phyloP scores from a whole-genome alignment of 495 filamentous ascomycete species.

The Parmelia sp. region DNA sequence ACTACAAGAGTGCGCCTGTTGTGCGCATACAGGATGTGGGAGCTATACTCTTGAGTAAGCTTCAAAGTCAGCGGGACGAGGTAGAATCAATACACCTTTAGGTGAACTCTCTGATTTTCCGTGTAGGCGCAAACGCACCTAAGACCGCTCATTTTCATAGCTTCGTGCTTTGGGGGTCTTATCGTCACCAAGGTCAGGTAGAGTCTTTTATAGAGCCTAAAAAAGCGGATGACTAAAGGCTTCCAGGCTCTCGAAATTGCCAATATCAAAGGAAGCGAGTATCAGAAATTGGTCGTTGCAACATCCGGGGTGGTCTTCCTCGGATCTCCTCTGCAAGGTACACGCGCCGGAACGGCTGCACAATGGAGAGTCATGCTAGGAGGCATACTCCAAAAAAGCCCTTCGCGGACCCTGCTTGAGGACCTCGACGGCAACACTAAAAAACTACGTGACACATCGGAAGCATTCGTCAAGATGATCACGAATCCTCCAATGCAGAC shows the following conservation, averaged over 20 bases:
- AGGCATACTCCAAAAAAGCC: neutral
- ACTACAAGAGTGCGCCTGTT: conserved; percentile 6
- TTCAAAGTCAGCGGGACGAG: neutral
- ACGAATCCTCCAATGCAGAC: neutral
- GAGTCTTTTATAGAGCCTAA: neutral
- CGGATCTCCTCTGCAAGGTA: conserved; percentile 8
- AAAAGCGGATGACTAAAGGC: neutral
- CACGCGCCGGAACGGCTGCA: conserved; percentile 6
- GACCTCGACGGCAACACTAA: neutral
- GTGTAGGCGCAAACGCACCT: neutral
- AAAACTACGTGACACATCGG: neutral
- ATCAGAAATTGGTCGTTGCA: conserved; percentile 9
- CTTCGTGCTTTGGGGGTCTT: conserved; percentile 2
- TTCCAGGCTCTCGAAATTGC: neutral
- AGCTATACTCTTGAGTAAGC: conserved; percentile 1
- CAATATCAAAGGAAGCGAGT: neutral
- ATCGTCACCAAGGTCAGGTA: neutral
- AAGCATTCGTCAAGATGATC: neutral
- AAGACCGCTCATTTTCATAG: conserved; percentile 4
- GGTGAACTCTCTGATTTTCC: neutral
- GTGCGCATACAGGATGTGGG: conserved; percentile 4
- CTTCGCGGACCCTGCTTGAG: neutral
- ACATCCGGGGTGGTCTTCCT: conserved; percentile 7
- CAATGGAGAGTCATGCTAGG: conserved; percentile 3
- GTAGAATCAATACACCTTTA: neutral